Base-by-base conservation (phyloP, 352 stramenopile genomes). In the Globisporangium echinulatum region DNA sequence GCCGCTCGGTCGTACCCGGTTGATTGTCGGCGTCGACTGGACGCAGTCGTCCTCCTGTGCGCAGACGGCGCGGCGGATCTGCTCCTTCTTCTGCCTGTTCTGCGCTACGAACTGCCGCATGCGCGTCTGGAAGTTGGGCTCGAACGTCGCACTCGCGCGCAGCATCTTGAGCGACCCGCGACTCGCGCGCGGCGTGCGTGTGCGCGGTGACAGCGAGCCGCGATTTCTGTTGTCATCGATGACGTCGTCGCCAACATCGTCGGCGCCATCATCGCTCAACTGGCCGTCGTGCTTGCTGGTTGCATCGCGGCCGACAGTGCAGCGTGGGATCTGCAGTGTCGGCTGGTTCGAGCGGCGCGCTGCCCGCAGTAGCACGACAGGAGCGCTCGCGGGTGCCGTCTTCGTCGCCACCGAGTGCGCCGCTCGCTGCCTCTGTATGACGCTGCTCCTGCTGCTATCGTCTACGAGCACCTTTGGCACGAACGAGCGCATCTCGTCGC, bases 91-190 rank as follows among this genome's bases (percentile, higher is more conserved):
- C 15, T 70, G 58, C 39, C 74, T 59, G 33, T 67, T 77, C 49
- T 71, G 61, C 11, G 44, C 37, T 52, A 81, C 59, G 38, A 81
- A 86, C 33, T 76, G 62, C 19, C 69, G 72, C 72, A 91, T 77
- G 7, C 81, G 77, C 11, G 62, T 66, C 40, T 89, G 81, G 47
- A 91, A 89, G 47, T 88, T 67, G 0, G 76, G 69, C 49, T 88
- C 75, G 47, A 84, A 86, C 46, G 71, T 76, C 15, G 62, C 46
- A 49, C 78, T 88, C 51, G 66, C 63, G 10, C 67, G 67, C 39
- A 87, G 59, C 11, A 87, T 61, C 25, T 72, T 61, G 54, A 68
- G 62, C 0, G 81, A 90, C 3, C 43, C 54, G 19, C 61, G 62
- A 37, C 61, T 77, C 11, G 54, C 52, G 7, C 62, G 67, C 25